Evolutionary conservation across 441 rosid species (phyloP), one percentile per base, ranked within the genome.

Genomic region (Viola pubescens): DNA sequence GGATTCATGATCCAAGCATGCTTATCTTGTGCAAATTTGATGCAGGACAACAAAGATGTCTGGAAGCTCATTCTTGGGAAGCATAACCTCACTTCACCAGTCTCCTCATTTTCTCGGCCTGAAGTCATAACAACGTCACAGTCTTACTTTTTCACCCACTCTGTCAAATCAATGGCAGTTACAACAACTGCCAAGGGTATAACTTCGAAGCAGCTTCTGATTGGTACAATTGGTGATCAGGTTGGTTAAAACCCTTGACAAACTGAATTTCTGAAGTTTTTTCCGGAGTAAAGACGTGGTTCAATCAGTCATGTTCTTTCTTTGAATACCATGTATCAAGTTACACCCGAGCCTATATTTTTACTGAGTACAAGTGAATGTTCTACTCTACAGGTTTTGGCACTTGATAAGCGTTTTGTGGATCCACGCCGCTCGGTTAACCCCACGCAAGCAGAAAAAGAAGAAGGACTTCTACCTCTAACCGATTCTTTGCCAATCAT

Each of bases 111-210:
- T 72, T 91, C 99, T 48, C 89, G 96, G 57, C 83, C 89, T 7
- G 99, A 91, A 72, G 81, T 91, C 62, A 64, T 77, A 37, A 84
- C 91, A 41, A 91, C 86, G 79, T 86, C 96, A 46, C 99, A 94
- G 74, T 91, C 98, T 7, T 94, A 94, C 73, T 94, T 82, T 72
- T 91, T 94, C 70, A 69, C 96, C 58, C 98, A 89, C 70, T 89
- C 98, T 0, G 81, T 86, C 70, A 89, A 91, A 86, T 77, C 91
- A 19, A 77, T 94, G 41, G 81, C 91, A 12, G 97, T 89, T 69
- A 94, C 99, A 52, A 85, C 80, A 60, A 94, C 99, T 45, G 85
- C 96, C 52, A 94, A 85, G 94, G 99, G 99, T 59, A 91, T 94
- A 56, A 89, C 96, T 48, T 91, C 99, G 10, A 91, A 89, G 92